phyloP scores from a whole-genome alignment of 108 stramenopile genomes.

The Epithemia pelagica region DNA sequence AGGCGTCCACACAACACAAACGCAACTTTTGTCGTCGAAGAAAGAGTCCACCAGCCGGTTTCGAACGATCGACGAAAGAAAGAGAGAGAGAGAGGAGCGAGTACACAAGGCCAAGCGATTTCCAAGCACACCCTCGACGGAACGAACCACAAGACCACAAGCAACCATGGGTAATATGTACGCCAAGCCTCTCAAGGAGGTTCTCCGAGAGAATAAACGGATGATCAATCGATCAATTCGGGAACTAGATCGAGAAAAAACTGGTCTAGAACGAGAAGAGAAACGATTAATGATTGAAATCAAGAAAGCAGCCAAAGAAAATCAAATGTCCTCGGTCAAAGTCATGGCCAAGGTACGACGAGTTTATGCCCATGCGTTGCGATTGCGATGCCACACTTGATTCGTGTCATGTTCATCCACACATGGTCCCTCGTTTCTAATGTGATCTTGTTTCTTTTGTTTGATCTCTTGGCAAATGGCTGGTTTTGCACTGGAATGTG shows the following conservation, averaged over 20 bases:
- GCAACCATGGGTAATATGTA: slow-evolving; percentile 79
- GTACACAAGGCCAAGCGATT: too few relatives aligned
- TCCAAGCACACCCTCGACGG: too few relatives aligned
- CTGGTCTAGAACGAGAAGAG: slow-evolving; percentile 83
- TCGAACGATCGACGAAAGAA: too few relatives aligned
- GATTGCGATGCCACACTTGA: background rate
- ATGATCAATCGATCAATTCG: slow-evolving; percentile 91
- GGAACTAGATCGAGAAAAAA: slow-evolving; percentile 91
- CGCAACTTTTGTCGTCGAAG: too few relatives aligned
- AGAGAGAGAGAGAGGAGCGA: too few relatives aligned
- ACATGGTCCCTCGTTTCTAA: too few relatives aligned
- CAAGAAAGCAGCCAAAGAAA: slow-evolving; percentile 89
- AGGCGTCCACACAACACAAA: too few relatives aligned
- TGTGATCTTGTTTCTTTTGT: too few relatives aligned
- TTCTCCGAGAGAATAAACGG: slow-evolving; percentile 95
- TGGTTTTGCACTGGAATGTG: too few relatives aligned
- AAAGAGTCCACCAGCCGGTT: too few relatives aligned
- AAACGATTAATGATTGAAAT: slow-evolving; percentile 92
- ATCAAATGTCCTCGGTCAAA: slow-evolving; percentile 91
- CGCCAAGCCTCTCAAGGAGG: slow-evolving; percentile 95
- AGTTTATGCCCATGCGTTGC: background rate
- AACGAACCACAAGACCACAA: too few relatives aligned
- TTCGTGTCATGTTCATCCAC: background rate
- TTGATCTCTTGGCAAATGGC: too few relatives aligned
- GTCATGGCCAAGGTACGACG: slow-evolving; percentile 89